Base-by-base conservation (phyloP, 78 protist genomes). In the Trichosphaerium sp. region DNA sequence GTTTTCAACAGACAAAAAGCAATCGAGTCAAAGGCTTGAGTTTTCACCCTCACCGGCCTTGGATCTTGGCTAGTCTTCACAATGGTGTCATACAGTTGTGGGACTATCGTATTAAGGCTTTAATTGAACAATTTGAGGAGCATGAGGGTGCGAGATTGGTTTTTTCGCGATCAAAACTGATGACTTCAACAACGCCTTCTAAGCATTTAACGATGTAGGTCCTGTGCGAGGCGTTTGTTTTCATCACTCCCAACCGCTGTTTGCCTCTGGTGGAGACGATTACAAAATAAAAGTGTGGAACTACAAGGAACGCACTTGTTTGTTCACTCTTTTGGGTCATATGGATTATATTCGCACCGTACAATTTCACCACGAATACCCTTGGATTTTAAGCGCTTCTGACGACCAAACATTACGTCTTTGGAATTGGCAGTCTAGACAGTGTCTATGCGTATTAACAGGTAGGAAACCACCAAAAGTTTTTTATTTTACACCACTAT, bases 201-300 rank as follows among this genome's bases (percentile, higher is more conserved):
- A 21, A 18, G 18, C 51, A 15, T 15, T 15, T 4, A n/a, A 37
- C 26, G 49, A 23, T 54, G 54, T 55, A 87, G 93, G 99, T 1
- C 99, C 99, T 12, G 99, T 98, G 26, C 84, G 99, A 31, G 92
- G 97, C 29, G 88, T 98, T 12, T 75, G 88, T 71, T 96, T 96
- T 82, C 99, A 98, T 69, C 6, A 41, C 42, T 42, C 74, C 1
- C 99, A 97, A 84, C 99, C 99, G 56, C 69, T 96, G 35, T 96
- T 98, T 52, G 98, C 88, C 1, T 85, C 97, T 2, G 99, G 99
- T 14, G 99, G 99, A 12, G 99, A 98, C 63, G 99, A 98, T 78
- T 84, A 85, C 67, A 92, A 90, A 74, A 78, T 98, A 75, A 93
- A 95, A 71, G 89, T 94, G 48, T 97, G 99, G 99, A 93, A 95